Evolutionary conservation across 2,329 filamentous ascomycete genomes (phyloP).

Genomic region (Neonectria faginata): DNA sequence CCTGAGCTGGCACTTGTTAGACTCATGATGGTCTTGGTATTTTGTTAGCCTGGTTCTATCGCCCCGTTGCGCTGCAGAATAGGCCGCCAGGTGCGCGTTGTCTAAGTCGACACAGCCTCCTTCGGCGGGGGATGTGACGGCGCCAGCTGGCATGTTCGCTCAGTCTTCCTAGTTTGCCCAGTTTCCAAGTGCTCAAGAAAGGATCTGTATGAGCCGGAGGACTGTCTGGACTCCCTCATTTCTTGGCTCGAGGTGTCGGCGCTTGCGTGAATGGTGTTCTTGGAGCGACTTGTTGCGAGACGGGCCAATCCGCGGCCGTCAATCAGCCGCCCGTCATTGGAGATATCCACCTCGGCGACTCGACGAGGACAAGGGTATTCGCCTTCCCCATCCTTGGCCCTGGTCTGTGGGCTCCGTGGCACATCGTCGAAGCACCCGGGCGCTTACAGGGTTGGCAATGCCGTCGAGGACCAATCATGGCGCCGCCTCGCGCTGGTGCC

Average conservation of each 20-base stretch:
- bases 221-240: constrained; percentile 15
- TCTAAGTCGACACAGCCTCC: not conserved
- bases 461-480: constrained; percentile 39
- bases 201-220: not conserved
- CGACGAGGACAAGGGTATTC: constrained; percentile 22
- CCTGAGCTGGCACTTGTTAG: not conserved
- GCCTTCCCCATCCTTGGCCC: constrained; percentile 25
- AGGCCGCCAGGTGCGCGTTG: not conserved
- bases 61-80: not conserved
- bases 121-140: constrained; percentile 6
- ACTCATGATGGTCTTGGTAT: not conserved
- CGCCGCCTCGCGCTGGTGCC: constrained; percentile 18
- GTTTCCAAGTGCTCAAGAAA: not conserved
- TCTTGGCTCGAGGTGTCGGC: constrained; percentile 24
- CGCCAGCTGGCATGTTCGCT: not conserved
- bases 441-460: constrained; percentile 43
- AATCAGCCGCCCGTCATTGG: constrained; percentile 20
- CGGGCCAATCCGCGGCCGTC: constrained; percentile 17
- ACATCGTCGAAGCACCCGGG: constrained; percentile 39
- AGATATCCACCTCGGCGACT: constrained; percentile 4
- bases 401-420: constrained; percentile 32
- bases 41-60: not conserved
- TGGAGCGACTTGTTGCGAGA: constrained; percentile 1
- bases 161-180: not conserved
- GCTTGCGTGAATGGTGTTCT: constrained; percentile 21